phyloP scores from a whole-genome alignment of 371 early-diverging fungal genomes.

The Mortierella sp. region DNA sequence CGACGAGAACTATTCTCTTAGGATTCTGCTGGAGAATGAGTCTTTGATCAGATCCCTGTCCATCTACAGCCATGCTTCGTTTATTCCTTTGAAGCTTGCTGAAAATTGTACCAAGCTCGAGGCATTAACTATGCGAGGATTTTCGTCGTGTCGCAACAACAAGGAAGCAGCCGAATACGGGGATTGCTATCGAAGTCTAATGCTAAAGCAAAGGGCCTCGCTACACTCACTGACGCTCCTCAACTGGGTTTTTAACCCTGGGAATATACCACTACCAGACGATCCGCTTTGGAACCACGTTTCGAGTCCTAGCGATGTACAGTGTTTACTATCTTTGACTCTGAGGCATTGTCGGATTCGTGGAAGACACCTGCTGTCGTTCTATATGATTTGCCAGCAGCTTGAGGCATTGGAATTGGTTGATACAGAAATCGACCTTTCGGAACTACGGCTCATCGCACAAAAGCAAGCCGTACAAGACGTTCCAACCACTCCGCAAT shows the following conservation, averaged over 20 bases:
- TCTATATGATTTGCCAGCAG: conserved; percentile 16
- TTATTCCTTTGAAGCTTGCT: not conserved
- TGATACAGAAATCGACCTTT: not conserved
- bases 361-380: conserved; percentile 12
- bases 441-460: not conserved
- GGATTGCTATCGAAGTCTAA: not conserved
- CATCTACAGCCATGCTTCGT: not conserved
- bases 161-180: not conserved
- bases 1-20: not conserved
- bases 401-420: not conserved
- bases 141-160: not conserved
- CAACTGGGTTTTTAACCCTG: conserved; percentile 4
- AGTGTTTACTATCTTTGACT: not conserved
- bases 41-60: not conserved
- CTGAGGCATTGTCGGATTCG: conserved; percentile 8
- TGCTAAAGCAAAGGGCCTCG: not conserved
- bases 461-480: not conserved
- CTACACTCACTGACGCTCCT: not conserved
- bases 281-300: not conserved
- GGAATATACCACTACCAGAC: not conserved
- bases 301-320: not conserved
- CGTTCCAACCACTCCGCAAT: not conserved
- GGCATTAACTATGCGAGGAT: not conserved
- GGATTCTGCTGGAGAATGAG: not conserved
- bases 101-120: not conserved